Evolutionary conservation across 1,139 yeast species (phyloP).

Genomic region (Candida anutae): DNA sequence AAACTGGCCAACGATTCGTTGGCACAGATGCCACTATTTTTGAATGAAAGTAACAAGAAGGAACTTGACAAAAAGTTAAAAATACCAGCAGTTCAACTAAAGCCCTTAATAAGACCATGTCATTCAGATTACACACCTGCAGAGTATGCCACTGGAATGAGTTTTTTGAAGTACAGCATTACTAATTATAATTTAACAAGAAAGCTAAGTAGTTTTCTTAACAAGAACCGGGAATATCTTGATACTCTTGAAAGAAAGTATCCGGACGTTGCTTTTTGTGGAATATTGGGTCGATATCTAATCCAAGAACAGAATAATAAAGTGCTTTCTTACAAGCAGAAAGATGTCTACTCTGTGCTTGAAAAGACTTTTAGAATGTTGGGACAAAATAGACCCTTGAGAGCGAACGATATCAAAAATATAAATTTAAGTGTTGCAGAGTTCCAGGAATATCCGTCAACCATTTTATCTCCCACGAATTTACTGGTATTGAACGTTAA

Average conservation of each 20-base stretch:
- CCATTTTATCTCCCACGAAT: not conserved
- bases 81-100: not conserved
- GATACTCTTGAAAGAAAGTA: constrained; percentile 3
- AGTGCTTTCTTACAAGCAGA: too few species aligned
- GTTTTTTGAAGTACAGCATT: constrained; percentile 5
- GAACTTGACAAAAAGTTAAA: constrained; percentile 1
- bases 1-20: constrained; percentile 3
- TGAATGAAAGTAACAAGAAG: constrained; percentile 3
- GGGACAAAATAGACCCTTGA: too few species aligned
- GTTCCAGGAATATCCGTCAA: not conserved
- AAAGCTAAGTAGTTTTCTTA: constrained; percentile 9
- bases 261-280: constrained; percentile 2
- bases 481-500: not conserved
- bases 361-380: not conserved
- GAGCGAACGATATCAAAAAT: not conserved
- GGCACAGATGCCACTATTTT: constrained; percentile 4
- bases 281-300: constrained; percentile 1
- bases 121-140: not conserved
- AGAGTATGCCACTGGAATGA: constrained; percentile 5
- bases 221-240: constrained; percentile 6
- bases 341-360: not conserved
- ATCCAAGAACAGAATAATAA: not conserved
- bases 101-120: not conserved
- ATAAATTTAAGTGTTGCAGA: not conserved
- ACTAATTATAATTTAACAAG: constrained; percentile 6